phyloP scores from a whole-genome alignment of 352 stramenopile genomes.

The Pythium monospermum region DNA sequence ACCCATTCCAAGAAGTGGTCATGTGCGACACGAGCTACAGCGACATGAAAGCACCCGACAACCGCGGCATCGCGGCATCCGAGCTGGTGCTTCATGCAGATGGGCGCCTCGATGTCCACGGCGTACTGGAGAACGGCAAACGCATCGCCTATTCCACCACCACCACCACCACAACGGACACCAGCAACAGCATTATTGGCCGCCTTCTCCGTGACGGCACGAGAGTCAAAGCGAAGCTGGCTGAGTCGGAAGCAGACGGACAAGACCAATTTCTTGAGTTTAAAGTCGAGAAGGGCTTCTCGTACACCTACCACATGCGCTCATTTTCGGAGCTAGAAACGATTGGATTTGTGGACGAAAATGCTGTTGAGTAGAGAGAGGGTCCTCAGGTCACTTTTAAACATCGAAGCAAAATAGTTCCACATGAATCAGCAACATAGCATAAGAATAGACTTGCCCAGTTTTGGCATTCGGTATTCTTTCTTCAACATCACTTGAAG shows the following conservation, averaged over 20 bases:
- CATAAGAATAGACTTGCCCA: no score
- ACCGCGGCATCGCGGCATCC: conserved; percentile 69
- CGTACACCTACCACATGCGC: conserved; percentile 55
- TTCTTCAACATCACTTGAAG: background rate
- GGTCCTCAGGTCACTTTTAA: no score
- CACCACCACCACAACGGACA: conserved; percentile 23
- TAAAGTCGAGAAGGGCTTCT: conserved; percentile 51
- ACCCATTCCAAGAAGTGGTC: conserved; percentile 68
- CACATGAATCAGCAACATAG: no score
- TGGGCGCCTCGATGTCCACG: conserved; percentile 41
- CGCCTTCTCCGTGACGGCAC: conserved; percentile 43
- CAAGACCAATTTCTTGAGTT: conserved; percentile 60
- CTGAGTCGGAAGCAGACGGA: conserved; percentile 15
- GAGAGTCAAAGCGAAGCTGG: conserved; percentile 59
- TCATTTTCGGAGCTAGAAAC: conserved; percentile 17
- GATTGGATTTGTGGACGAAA: conserved; percentile 28
- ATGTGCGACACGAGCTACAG: conserved; percentile 93
- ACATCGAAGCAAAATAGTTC: no score
- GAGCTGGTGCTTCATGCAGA: conserved; percentile 70
- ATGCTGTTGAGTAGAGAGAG: background rate
- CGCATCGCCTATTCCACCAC: conserved; percentile 39
- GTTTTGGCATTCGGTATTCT: background rate
- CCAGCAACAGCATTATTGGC: conserved; percentile 36
- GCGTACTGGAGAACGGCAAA: conserved; percentile 44
- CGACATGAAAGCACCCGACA: conserved; percentile 61